Percentiles rank a stretch among this genome's conserved stretches.
phyloP scores from a whole-genome alignment of 2,329 filamentous ascomycete species.

The Lasiodiplodia citricola region DNA sequence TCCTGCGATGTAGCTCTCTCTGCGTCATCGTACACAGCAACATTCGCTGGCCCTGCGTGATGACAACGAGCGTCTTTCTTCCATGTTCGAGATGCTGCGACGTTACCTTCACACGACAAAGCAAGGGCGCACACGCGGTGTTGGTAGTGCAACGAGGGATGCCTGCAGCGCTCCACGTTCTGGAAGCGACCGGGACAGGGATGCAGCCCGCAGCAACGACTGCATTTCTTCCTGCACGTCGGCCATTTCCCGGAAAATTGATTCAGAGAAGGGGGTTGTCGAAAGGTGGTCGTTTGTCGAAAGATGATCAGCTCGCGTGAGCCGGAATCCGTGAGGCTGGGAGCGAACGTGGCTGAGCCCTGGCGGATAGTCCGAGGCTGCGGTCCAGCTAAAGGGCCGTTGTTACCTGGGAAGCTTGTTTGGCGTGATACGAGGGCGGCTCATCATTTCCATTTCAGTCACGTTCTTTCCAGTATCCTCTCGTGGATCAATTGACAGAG shows the following conservation, averaged over 20 bases:
- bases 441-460: not conserved
- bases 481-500: not conserved
- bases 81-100: not conserved
- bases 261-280: too few relatives aligned
- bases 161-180: conserved; percentile 18
- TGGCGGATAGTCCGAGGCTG: not conserved
- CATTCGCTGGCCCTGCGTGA: not conserved
- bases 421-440: not conserved
- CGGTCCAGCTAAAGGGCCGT: not conserved
- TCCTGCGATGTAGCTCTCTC: not conserved
- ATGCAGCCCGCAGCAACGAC: too few relatives aligned
- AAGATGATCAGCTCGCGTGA: not conserved
- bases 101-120: conserved; percentile 3
- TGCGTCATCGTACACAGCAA: not conserved
- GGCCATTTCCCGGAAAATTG: not conserved
- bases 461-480: not conserved
- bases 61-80: not conserved
- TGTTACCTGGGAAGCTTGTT: not conserved
- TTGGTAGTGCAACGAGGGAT: not conserved
- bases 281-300: not conserved
- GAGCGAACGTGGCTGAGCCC: conserved; percentile 6
- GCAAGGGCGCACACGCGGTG: conserved; percentile 7
- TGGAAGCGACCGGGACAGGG: conserved; percentile 1
- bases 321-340: conserved; percentile 3
- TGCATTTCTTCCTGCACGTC: not conserved